phyloP scores from a whole-genome alignment of 2,329 filamentous ascomycete genomes.

The Simplicillium sp. region DNA sequence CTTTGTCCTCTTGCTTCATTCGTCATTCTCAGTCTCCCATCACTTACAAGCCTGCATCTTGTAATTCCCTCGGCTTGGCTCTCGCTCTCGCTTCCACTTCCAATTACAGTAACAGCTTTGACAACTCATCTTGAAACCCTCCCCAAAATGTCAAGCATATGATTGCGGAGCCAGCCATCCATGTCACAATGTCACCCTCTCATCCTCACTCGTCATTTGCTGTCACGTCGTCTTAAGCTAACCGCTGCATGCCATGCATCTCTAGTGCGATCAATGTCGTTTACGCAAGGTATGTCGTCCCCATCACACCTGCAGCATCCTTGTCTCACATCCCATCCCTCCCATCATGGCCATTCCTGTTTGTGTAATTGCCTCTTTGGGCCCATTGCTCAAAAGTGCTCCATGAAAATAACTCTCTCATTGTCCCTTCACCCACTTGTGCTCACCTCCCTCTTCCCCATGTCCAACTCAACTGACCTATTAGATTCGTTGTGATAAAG shows the following conservation, averaged over 20 bases:
- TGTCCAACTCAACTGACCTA: too few relatives aligned
- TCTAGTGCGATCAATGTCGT: constrained; percentile 23
- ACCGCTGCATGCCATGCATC: constrained; percentile 3
- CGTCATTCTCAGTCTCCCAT: not conserved
- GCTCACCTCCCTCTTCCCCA: too few relatives aligned
- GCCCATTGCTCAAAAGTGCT: too few relatives aligned
- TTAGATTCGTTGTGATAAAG: constrained; percentile 50
- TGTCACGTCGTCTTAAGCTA: constrained; percentile 2
- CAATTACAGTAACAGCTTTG: too few relatives aligned
- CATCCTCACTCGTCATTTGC: too few relatives aligned
- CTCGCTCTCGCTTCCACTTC: too few relatives aligned
- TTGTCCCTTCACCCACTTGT: too few relatives aligned
- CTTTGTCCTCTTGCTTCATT: not conserved
- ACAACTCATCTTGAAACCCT: not conserved
- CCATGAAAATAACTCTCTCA: too few relatives aligned
- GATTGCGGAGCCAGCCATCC: too few relatives aligned
- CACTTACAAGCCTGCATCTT: not conserved
- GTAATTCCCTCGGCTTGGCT: not conserved
- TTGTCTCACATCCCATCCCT: not conserved
- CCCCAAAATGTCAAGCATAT: not conserved
- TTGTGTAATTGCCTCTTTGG: not conserved
- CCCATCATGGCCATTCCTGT: not conserved
- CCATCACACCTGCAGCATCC: too few relatives aligned
- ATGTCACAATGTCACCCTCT: too few relatives aligned
- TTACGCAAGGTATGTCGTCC: constrained; percentile 14